Evolutionary conservation across 495 filamentous ascomycete genomes (phyloP), one percentile per base, ranked within the genome.

Genomic region (Bombardia bombarda): DNA sequence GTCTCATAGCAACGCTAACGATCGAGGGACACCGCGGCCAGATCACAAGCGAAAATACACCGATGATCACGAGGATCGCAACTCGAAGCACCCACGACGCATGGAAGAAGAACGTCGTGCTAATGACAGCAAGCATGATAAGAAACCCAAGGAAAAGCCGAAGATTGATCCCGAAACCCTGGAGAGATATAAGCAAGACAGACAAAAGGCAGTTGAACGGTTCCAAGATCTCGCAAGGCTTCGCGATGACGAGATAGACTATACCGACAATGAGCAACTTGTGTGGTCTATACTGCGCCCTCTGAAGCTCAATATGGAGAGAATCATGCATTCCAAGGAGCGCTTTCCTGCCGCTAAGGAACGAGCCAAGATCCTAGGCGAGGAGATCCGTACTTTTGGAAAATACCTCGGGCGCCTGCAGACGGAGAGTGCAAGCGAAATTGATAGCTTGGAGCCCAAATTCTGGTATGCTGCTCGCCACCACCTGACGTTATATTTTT

Each of bases 31-130:
- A 1, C 64, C 64, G 0, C 48, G 70, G 32, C 63, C 68, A 1
- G 69, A 73, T 26, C 30, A 55, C 16, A 72, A 72, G 51, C 62
- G 72, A 13, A 71, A 72, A 47, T 65, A 67, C 32, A 45, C 43
- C 35, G 58, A 64, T 16, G 57, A 61, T 28, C 46, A 62, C 36
- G 59, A 65, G 3, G 63, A 67, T 17, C 57, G 61, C 19, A 44
- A 22, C 38, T 52, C 56, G 6, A 65, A 64, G 48, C 58, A 60
- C 28, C 48, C n/a, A n/a, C n/a, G 60, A 16, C 55, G 60, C 14
- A 17, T 63, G 14, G 63, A 67, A 7, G 54, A 49, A 14, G 52
- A 61, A 10, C 53, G 51, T 20, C 50, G 47, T 34, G 43, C 26
- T 14, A 30, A 37, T 1, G 53, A 57, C 23, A 35, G 26, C 43